Evolutionary conservation across 1,139 yeast genomes (phyloP), one percentile per base, ranked within the genome.

Genomic region (Pichia norvegensis): DNA sequence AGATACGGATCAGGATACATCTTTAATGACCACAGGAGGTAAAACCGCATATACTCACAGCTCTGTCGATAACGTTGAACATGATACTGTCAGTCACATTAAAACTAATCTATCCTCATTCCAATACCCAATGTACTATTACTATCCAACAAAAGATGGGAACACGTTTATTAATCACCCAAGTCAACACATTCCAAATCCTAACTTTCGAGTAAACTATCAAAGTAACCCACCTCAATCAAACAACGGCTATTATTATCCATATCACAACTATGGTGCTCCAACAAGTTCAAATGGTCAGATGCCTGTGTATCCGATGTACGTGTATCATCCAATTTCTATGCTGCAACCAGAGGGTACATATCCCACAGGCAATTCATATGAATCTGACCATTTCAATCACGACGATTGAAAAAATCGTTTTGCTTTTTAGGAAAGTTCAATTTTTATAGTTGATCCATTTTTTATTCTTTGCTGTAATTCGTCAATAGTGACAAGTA

Each of bases 41-140:
- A 59, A 54, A 46, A 55, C 62, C 7, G 53, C 48, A 4, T 57
- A 59, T 38, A 58, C 63, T 4, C 53, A 52, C 33, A 55, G 58
- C 11, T 56, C 63, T 2, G 50, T 52, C 22, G 63, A 57, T 44
- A 55, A 50, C 19, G 55, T 46, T 17, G 61, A 57, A 33, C 44
- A 42, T 38, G 46, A 42, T 19, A 33, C 22, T 8, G 6, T 17
- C 4, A 36, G 23, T 33, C 17, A 29, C 10, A 40, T 38, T 23
- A 33, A 29, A 19, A 42, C 39, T 2, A 16, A 20, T n/a, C 50
- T 44, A 23, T 41, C 53, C 3, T 40, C 40, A 16, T 52, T 48
- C 21, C 61, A 53, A 17, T 48, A 54, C 21, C 63, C 62, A 4
- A 58, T 55, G 35, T 58, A 58, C 33, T 60, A 59, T 42, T 52